phyloP scores from a whole-genome alignment of 1,139 yeast species.

The Kluyveromyces sp. region DNA sequence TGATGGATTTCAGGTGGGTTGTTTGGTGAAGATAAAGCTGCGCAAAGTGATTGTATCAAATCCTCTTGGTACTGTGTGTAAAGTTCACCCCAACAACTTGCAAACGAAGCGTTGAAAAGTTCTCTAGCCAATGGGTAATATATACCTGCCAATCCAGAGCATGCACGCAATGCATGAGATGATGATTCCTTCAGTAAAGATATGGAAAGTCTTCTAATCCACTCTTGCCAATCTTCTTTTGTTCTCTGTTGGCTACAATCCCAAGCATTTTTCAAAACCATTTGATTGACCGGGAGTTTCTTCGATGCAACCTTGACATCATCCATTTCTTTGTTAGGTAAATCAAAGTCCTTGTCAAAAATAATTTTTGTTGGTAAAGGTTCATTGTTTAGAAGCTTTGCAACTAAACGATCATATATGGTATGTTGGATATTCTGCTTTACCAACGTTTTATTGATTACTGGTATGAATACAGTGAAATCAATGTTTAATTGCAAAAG shows the following conservation, averaged over 20 bases:
- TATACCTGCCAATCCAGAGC: slow-evolving; percentile 83
- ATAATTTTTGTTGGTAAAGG: slow-evolving; percentile 75
- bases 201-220: slow-evolving; percentile 83
- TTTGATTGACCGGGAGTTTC: slow-evolving; percentile 52
- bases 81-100: slow-evolving; percentile 91
- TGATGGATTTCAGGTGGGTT: slow-evolving; percentile 96
- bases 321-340: slow-evolving; percentile 47
- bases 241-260: slow-evolving; percentile 85
- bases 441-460: slow-evolving; percentile 63
- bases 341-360: slow-evolving; percentile 60
- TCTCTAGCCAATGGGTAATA: slow-evolving; percentile 87
- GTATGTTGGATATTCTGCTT: slow-evolving; percentile 62
- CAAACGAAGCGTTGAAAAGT: slow-evolving; percentile 88
- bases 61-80: slow-evolving; percentile 92
- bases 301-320: slow-evolving; percentile 66
- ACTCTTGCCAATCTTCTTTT: slow-evolving; percentile 95
- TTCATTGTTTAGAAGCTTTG: slow-evolving; percentile 76
- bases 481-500: slow-evolving; percentile 78
- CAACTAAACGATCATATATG: slow-evolving; percentile 73
- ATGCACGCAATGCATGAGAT: slow-evolving; percentile 88
- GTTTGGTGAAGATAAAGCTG: slow-evolving; percentile 82
- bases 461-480: slow-evolving; percentile 80
- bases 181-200: slow-evolving; percentile 89
- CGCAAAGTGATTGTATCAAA: slow-evolving; percentile 73
- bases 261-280: slow-evolving; percentile 65